Evolutionary conservation across 2,329 filamentous ascomycete genomes (phyloP).

Genomic region (Rhexocercosporidium sp.): DNA sequence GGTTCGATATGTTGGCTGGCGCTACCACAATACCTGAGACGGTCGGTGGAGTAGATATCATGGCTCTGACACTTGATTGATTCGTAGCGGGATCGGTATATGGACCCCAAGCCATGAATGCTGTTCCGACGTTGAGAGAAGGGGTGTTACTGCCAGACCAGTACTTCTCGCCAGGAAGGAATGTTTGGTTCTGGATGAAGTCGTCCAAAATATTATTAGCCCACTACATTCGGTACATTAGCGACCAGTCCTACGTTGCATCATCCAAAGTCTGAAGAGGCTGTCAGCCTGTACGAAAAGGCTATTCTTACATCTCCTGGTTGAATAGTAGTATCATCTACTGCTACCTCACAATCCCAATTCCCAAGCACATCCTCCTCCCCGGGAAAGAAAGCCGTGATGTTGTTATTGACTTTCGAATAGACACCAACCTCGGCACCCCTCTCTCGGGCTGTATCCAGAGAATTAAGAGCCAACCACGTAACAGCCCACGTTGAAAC

Average conservation of each 20-base stretch:
- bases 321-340: neutral
- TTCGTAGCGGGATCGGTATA: neutral
- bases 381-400: neutral
- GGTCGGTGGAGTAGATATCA: neutral
- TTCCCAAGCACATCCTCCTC: neutral
- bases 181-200: neutral
- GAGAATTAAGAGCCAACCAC: neutral
- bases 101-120: constrained; percentile 3
- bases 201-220: neutral
- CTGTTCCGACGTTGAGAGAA: neutral
- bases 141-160: neutral
- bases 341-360: neutral
- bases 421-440: constrained; percentile 1
- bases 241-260: no score
- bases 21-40: neutral
- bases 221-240: neutral
- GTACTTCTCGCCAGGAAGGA: neutral
- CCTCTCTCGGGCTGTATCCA: neutral
- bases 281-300: no score
- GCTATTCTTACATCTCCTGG: neutral
- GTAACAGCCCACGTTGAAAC: neutral
- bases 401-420: constrained; percentile 5
- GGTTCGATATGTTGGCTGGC: neutral
- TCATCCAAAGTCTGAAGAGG: no score
- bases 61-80: neutral